phyloP scores from a whole-genome alignment of 108 stramenopile genomes.

The Nitzschia sp. region DNA sequence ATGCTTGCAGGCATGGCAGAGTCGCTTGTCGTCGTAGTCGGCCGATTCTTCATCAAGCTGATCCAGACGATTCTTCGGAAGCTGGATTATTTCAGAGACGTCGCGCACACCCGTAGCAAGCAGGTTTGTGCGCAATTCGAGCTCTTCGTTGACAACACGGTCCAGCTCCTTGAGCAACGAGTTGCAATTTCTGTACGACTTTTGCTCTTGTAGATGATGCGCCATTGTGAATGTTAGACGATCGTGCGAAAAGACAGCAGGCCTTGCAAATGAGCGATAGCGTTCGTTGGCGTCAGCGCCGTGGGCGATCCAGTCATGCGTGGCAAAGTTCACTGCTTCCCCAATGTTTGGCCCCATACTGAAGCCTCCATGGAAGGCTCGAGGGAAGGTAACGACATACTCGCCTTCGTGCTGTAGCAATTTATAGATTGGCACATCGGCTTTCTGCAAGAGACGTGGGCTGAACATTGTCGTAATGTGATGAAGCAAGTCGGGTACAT shows the following conservation, averaged over 20 bases:
- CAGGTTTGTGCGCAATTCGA: constrained; percentile 54
- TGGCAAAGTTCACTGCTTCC: constrained; percentile 94
- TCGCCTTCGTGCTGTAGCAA: constrained; percentile 89
- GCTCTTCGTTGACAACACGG: constrained; percentile 75
- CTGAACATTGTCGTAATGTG: constrained; percentile 96
- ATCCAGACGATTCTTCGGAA: constrained; percentile 77
- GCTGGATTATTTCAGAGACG: constrained; percentile 59
- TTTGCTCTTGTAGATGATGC: constrained; percentile 71
- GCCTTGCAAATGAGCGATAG: constrained; percentile 86
- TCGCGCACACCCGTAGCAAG: constrained; percentile 76
- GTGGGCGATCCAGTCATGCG: constrained; percentile 92
- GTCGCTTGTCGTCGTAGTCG: constrained; percentile 91
- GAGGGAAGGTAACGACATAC: constrained; percentile 97
- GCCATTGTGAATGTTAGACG: constrained; percentile 89
- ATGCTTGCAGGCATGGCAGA: constrained; percentile 89
- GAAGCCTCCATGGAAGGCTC: constrained; percentile 96
- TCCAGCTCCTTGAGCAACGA: constrained; percentile 63
- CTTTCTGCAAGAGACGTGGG: constrained; percentile 79
- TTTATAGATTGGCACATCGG: constrained; percentile 88
- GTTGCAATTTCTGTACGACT: constrained; percentile 56
- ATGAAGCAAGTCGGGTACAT: constrained; percentile 90
- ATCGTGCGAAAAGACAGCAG: constrained; percentile 91
- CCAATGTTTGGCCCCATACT: constrained; percentile 94
- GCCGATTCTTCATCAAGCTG: constrained; percentile 82
- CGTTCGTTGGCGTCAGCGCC: constrained; percentile 90